Evolutionary conservation across 441 rosid genomes (phyloP).

Genomic region (Capsella rubella): DNA sequence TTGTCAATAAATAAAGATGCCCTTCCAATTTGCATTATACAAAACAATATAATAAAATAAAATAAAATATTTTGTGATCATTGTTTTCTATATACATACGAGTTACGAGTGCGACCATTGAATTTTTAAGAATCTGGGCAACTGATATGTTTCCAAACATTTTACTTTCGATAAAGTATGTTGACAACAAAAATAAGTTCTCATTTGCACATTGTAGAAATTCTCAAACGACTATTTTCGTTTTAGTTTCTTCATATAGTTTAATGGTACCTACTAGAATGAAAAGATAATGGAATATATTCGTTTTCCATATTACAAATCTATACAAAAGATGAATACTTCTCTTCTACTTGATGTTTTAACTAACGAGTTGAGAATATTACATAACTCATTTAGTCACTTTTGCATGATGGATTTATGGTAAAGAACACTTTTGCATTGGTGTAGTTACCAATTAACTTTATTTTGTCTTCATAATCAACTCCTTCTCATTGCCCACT

Average conservation of each 20-base stretch:
- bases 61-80: no score
- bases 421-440: slow-evolving; percentile 14
- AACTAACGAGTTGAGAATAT: slow-evolving; percentile 10
- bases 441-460: slow-evolving; percentile 25
- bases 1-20: no score
- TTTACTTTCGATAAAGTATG: no score
- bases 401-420: no score
- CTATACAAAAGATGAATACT: background rate
- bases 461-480: slow-evolving; percentile 2
- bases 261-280: background rate
- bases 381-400: background rate
- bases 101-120: no score
- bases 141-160: no score
- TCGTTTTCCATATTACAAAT: slow-evolving; percentile 17
- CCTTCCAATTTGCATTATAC: no score
- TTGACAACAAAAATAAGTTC: background rate
- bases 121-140: no score
- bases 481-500: slow-evolving; percentile 36
- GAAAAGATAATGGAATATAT: slow-evolving; percentile 19
- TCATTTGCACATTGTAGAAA: background rate
- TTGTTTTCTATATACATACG: no score
- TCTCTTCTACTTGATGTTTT: slow-evolving; percentile 22
- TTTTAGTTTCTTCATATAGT: background rate
- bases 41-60: no score
- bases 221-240: background rate